These are phyloP conservation scores for Nepenthes mirabilis DNA, from an alignment of 148 eudicot genomes.

Conservation along the genomic window DNA sequence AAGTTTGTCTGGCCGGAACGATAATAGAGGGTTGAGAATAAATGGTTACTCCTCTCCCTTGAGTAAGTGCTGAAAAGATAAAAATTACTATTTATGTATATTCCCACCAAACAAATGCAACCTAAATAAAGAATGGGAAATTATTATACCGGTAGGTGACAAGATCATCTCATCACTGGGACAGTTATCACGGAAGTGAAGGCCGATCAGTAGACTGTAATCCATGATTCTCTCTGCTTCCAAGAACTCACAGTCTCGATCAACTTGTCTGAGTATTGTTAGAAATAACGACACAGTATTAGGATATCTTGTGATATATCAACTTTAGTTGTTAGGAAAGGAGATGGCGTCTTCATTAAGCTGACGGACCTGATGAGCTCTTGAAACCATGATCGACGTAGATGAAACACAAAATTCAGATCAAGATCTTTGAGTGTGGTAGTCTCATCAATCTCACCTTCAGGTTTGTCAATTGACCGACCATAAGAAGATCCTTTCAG, in stretches of 20 bases:
- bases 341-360: neutral
- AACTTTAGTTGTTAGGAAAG: neutral
- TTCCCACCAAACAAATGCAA: neutral
- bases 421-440: slow-evolving; percentile 95
- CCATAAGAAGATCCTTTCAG: slow-evolving; percentile 97
- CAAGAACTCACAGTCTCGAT: slow-evolving; percentile 36
- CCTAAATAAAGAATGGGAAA: neutral
- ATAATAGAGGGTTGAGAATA: no score
- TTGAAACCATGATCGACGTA: slow-evolving; percentile 75
- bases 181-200: slow-evolving; percentile 31
- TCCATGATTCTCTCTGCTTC: slow-evolving; percentile 39
- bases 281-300: neutral
- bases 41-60: no score
- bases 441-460: slow-evolving; percentile 90
- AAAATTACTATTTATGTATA: no score
- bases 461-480: slow-evolving; percentile 67
- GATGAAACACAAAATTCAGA: slow-evolving; percentile 74
- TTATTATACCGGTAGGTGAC: slow-evolving; percentile 22
- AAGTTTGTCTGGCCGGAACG: no score
- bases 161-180: slow-evolving; percentile 14
- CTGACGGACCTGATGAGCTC: slow-evolving; percentile 70
- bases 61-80: no score
- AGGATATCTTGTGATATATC: neutral
- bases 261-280: slow-evolving; percentile 23
- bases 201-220: slow-evolving; percentile 35